These are phyloP conservation scores for Coniochaeta sp. DNA, from an alignment of 2,329 filamentous ascomycete species.

Conservation along the genomic window DNA sequence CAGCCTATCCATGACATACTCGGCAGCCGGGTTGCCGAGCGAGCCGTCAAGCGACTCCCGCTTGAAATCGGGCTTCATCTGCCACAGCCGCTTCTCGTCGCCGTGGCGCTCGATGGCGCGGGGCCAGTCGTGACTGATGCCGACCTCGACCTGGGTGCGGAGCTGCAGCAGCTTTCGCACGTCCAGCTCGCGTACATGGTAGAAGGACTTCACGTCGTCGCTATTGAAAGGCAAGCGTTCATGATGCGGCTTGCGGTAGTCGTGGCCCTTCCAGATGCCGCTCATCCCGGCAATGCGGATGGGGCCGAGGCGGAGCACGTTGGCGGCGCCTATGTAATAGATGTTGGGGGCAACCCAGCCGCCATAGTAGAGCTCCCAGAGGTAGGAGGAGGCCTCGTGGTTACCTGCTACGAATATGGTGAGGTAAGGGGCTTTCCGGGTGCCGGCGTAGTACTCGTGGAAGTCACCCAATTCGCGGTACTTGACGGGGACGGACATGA, in stretches of 20 bases:
- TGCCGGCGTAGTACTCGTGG: slow-evolving; percentile 84
- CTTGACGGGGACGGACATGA: slow-evolving; percentile 84
- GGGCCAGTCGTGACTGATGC: slow-evolving; percentile 95
- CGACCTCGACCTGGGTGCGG: slow-evolving; percentile 81
- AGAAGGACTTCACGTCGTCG: slow-evolving; percentile 73
- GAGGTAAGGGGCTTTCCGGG: slow-evolving; percentile 69
- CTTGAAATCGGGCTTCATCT: slow-evolving; percentile 65
- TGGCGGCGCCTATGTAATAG: slow-evolving; percentile 92
- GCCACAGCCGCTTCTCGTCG: slow-evolving; percentile 60
- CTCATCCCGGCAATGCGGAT: slow-evolving; percentile 84
- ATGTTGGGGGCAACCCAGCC: slow-evolving; percentile 97
- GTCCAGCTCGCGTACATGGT: slow-evolving; percentile 85
- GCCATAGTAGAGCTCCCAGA: slow-evolving; percentile 91
- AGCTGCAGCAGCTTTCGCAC: slow-evolving; percentile 82
- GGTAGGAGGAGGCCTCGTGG: slow-evolving; percentile 84
- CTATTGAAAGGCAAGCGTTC: slow-evolving; percentile 80
- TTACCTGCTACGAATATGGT: slow-evolving; percentile 93
- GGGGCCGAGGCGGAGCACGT: slow-evolving; percentile 75
- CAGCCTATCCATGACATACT: slow-evolving; percentile 71
- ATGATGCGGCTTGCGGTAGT: slow-evolving; percentile 76
- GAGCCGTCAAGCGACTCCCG: slow-evolving; percentile 67
- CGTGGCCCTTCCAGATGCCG: slow-evolving; percentile 89
- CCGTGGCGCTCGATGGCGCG: slow-evolving; percentile 73
- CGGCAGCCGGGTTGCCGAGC: slow-evolving; percentile 74
- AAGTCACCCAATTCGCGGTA: slow-evolving; percentile 89